These are phyloP conservation scores for Ogataea ramenticola DNA, from an alignment of 805 yeast species.

Conservation along the genomic window DNA sequence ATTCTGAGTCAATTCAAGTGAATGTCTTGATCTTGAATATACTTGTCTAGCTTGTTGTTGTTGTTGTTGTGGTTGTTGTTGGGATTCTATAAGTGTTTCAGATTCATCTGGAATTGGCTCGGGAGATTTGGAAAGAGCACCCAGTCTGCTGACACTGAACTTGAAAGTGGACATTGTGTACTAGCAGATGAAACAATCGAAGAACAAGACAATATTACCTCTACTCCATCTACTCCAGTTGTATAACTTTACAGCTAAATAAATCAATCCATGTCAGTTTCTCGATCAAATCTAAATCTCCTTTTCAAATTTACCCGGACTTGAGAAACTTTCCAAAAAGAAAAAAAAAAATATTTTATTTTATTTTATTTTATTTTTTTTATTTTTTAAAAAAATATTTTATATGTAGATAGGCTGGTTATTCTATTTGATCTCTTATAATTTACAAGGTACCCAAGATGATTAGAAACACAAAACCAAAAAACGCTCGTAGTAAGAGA, in stretches of 20 bases:
- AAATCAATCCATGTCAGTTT: background rate
- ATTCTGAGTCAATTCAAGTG: conserved; percentile 47
- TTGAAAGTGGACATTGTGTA: conserved; percentile 9
- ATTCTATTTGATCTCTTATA: background rate
- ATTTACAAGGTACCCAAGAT: conserved; percentile 7
- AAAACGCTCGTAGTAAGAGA: conserved; percentile 92
- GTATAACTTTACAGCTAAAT: too few species aligned
- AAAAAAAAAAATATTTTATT: background rate
- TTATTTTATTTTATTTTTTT: background rate
- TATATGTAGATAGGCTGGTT: too few species aligned
- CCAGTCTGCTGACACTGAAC: conserved; percentile 15
- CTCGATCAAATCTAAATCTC: background rate
- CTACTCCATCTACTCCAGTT: too few species aligned
- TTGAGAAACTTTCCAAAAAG: background rate
- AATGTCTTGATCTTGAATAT: background rate
- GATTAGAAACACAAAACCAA: conserved; percentile 65
- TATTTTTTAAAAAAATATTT: background rate
- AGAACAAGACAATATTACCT: too few species aligned
- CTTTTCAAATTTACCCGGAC: background rate
- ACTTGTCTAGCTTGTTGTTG: too few species aligned
- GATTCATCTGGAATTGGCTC: background rate
- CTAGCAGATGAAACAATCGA: too few species aligned
- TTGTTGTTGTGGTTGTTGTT: background rate
- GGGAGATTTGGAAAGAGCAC: background rate
- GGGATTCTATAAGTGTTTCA: background rate